Percentiles rank a stretch among this genome's conserved stretches.
These are phyloP conservation scores for Brassica rapa DNA, from an alignment of 345 rosid species.

Conservation along the genomic window DNA sequence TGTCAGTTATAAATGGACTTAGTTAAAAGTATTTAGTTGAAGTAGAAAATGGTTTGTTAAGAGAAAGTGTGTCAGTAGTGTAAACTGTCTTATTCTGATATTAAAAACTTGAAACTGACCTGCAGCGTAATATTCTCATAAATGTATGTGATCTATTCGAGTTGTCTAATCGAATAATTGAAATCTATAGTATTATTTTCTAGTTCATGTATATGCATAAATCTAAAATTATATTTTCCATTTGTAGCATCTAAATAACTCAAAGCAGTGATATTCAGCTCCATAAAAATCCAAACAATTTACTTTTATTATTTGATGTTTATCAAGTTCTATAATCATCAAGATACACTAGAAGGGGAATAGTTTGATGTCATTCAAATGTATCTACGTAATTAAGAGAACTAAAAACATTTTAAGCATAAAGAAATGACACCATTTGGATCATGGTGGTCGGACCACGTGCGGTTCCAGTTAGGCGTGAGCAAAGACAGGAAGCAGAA, in stretches of 20 bases:
- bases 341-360: not conserved
- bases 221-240: not conserved
- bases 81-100: no score
- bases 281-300: not conserved
- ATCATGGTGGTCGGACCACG: constrained; percentile 39
- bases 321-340: not conserved
- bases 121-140: not conserved
- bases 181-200: not conserved
- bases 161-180: not conserved
- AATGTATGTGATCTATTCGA: not conserved
- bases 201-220: not conserved
- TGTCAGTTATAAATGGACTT: no score
- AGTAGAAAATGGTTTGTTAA: no score
- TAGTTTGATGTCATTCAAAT: constrained; percentile 1
- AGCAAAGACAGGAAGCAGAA: constrained; percentile 40
- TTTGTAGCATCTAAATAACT: not conserved
- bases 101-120: no score
- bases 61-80: no score
- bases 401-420: not conserved
- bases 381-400: not conserved
- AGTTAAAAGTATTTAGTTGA: no score
- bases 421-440: not conserved
- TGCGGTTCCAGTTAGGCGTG: constrained; percentile 53
- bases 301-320: not conserved
- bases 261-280: not conserved